Conservation (phyloP, 768 basidiomycete species). For the Asterophora parasitica region DNA sequence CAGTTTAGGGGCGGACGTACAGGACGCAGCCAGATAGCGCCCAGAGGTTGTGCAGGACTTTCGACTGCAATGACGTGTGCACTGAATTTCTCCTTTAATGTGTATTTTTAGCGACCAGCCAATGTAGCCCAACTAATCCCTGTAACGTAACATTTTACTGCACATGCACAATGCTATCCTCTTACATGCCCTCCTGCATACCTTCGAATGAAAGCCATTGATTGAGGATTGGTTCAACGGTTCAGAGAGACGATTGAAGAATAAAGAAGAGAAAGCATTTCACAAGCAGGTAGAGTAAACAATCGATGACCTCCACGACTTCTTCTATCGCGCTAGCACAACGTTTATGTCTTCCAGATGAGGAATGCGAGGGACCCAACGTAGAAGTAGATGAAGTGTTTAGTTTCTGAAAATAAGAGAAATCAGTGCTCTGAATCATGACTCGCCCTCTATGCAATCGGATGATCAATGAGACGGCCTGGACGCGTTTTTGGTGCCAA, state of each 20-base stretch:
- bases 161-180: slow-evolving; percentile 14
- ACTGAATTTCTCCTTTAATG: not conserved
- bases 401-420: slow-evolving; percentile 64
- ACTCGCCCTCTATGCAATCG: slow-evolving; percentile 5
- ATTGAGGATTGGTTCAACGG: not conserved
- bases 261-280: slow-evolving; percentile 10
- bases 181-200: not conserved
- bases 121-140: slow-evolving; percentile 9
- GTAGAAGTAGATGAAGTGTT: slow-evolving; percentile 99
- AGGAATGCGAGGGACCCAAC: slow-evolving; percentile 89
- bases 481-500: slow-evolving; percentile 22
- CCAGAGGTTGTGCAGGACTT: slow-evolving; percentile 46
- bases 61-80: not conserved
- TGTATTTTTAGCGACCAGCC: slow-evolving; percentile 8
- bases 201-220: not conserved
- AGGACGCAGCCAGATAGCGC: not conserved
- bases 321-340: slow-evolving; percentile 6
- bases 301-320: slow-evolving; percentile 6
- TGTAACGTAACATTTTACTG: slow-evolving; percentile 12
- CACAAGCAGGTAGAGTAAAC: slow-evolving; percentile 13
- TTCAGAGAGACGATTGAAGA: slow-evolving; percentile 9
- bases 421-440: slow-evolving; percentile 8
- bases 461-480: slow-evolving; percentile 1
- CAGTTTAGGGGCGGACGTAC: slow-evolving; percentile 54
- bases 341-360: slow-evolving; percentile 83